These are phyloP conservation scores for Penicillium malachiteum DNA, from an alignment of 495 filamentous ascomycete genomes.

Conservation along the genomic window DNA sequence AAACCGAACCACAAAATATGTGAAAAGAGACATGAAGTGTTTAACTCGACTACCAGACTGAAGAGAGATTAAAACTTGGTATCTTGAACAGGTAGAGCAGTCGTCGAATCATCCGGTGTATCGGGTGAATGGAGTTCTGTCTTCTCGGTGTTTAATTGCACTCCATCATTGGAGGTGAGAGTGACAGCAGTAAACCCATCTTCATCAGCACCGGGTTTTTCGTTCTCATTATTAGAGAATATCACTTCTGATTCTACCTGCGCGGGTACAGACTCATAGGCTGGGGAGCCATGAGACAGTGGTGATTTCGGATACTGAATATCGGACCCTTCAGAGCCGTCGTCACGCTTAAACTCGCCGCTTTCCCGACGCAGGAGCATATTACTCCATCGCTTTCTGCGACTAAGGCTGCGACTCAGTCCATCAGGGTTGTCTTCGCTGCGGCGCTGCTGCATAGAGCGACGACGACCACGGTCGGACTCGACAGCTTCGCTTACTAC, in stretches of 20 bases:
- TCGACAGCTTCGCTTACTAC: slow-evolving; percentile 31
- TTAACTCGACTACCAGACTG: background rate
- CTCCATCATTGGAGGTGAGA: slow-evolving; percentile 16
- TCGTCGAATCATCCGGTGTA: background rate
- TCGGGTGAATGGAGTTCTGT: background rate
- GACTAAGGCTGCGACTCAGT: slow-evolving; percentile 39
- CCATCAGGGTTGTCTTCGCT: slow-evolving; percentile 28
- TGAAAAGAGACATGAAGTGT: background rate
- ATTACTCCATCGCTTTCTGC: slow-evolving; percentile 48
- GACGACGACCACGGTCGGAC: slow-evolving; percentile 33
- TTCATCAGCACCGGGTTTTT: slow-evolving; percentile 9
- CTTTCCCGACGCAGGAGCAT: slow-evolving; percentile 42
- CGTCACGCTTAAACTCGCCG: slow-evolving; percentile 34
- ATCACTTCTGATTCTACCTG: background rate
- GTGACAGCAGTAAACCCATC: slow-evolving; percentile 25
- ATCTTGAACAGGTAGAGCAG: slow-evolving; percentile 9
- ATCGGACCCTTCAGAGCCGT: slow-evolving; percentile 15
- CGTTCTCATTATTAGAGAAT: background rate
- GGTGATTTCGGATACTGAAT: slow-evolving; percentile 36
- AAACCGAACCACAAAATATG: background rate
- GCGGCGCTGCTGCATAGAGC: slow-evolving; percentile 29
- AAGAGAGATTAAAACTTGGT: background rate
- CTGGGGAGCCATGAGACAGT: slow-evolving; percentile 32
- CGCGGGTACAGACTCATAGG: slow-evolving; percentile 11
- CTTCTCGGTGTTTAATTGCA: slow-evolving; percentile 10